Evolutionary conservation across 2,329 filamentous ascomycete species (phyloP).

Genomic region (Aureobasidium melanogenum): DNA sequence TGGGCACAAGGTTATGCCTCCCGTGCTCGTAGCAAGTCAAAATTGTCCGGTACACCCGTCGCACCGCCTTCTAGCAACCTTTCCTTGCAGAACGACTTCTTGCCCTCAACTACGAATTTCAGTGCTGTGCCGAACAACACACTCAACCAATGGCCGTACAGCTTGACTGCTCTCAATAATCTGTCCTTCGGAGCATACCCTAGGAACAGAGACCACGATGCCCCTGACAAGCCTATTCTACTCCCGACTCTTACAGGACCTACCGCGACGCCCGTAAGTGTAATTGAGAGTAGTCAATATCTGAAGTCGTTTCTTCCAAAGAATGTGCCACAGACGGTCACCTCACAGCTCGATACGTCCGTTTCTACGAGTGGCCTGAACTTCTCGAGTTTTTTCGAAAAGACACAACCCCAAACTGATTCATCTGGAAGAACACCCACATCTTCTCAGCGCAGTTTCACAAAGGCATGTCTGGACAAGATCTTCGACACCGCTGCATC

Average conservation of each 20-base stretch:
- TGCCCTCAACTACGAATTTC: not conserved
- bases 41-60: not conserved
- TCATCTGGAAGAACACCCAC: not conserved
- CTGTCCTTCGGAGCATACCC: not conserved
- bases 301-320: not conserved
- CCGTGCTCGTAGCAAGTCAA: not conserved
- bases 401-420: not conserved
- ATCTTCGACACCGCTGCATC: not conserved
- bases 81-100: not conserved
- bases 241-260: not conserved
- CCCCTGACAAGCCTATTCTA: not conserved
- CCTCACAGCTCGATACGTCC: not conserved
- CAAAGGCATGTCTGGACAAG: slow-evolving; percentile 23
- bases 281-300: not conserved
- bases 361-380: not conserved
- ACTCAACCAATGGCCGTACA: not conserved
- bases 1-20: not conserved
- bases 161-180: not conserved
- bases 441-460: slow-evolving; percentile 14
- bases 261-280: not conserved
- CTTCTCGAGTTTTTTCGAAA: not conserved
- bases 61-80: not conserved
- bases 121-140: not conserved
- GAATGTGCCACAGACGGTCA: not conserved
- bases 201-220: not conserved